Evolutionary conservation across 768 basidiomycete genomes (phyloP).

Genomic region (Suillus placidus): DNA sequence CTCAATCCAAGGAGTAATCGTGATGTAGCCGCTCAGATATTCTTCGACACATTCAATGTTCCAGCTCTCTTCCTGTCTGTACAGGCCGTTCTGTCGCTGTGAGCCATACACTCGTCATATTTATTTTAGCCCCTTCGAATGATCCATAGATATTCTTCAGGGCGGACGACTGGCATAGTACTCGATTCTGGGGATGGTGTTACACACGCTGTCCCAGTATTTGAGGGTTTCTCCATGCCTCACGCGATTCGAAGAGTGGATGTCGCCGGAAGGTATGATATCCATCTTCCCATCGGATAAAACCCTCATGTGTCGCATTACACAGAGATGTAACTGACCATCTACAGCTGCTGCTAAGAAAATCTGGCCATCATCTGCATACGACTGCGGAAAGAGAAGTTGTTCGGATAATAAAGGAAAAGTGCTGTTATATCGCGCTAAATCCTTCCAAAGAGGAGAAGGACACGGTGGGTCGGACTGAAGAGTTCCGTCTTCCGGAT

Average conservation of each 20-base stretch:
- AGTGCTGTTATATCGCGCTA: constrained; percentile 92
- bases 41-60: constrained; percentile 99
- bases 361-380: constrained; percentile 92
- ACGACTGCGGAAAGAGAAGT: constrained; percentile 98
- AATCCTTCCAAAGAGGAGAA: constrained; percentile 97
- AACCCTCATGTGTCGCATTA: constrained; percentile 3
- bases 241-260: constrained; percentile 97
- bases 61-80: constrained; percentile 96
- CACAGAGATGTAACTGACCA: constrained; percentile 94
- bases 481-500: constrained; percentile 93
- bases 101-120: constrained; percentile 34
- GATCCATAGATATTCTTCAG: constrained; percentile 85
- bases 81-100: constrained; percentile 96
- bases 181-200: constrained; percentile 99
- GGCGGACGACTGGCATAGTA: constrained; percentile 98
- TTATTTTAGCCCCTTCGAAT: constrained; percentile 17
- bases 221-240: constrained; percentile 99
- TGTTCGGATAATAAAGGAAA: constrained; percentile 97
- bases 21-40: constrained; percentile 96
- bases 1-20: constrained; percentile 96
- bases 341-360: constrained; percentile 90
- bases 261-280: constrained; percentile 84
- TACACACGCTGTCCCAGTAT: constrained; percentile 97
- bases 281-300: constrained; percentile 2
- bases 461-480: constrained; percentile 71